phyloP scores from a whole-genome alignment of 352 stramenopile genomes.

The Pythium sukuiense region DNA sequence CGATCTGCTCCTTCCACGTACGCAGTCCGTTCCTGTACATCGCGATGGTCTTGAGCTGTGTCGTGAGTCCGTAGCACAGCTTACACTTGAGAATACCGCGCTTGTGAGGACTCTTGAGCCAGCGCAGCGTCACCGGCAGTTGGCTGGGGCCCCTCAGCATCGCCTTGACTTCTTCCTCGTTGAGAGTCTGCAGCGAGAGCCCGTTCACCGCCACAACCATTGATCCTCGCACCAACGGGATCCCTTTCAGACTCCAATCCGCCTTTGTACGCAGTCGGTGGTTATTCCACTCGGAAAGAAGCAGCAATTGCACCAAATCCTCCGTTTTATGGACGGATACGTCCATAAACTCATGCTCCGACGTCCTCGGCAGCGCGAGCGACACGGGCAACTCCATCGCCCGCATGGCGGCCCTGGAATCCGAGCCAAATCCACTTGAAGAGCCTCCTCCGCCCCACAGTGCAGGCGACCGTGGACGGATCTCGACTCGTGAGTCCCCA shows the following conservation, averaged over 20 bases:
- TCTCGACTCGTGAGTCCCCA: constrained; percentile 15
- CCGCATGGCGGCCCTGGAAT: neutral
- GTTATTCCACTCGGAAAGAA: constrained; percentile 53
- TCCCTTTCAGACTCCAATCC: constrained; percentile 31
- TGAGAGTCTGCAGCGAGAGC: constrained; percentile 60
- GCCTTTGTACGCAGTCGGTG: constrained; percentile 51
- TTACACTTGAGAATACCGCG: constrained; percentile 52
- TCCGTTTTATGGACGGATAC: constrained; percentile 7
- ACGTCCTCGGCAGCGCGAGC: constrained; percentile 21
- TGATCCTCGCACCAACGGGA: constrained; percentile 45
- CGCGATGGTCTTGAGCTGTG: constrained; percentile 61
- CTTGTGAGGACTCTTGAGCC: constrained; percentile 47
- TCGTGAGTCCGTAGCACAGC: constrained; percentile 50
- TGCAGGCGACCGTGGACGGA: constrained; percentile 4
- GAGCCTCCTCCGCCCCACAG: constrained; percentile 2
- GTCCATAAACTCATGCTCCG: constrained; percentile 28
- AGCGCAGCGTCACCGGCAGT: constrained; percentile 46
- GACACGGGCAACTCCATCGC: constrained; percentile 17
- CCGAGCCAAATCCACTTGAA: neutral
- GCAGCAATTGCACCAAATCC: constrained; percentile 22
- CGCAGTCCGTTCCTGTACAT: constrained; percentile 40
- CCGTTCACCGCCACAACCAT: constrained; percentile 65
- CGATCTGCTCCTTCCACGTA: constrained; percentile 61
- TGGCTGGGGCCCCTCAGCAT: constrained; percentile 36
- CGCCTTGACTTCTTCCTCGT: constrained; percentile 37